Base-by-base conservation (phyloP, 1,284 basidiomycete species). In the Malassezia yamatoensis region DNA sequence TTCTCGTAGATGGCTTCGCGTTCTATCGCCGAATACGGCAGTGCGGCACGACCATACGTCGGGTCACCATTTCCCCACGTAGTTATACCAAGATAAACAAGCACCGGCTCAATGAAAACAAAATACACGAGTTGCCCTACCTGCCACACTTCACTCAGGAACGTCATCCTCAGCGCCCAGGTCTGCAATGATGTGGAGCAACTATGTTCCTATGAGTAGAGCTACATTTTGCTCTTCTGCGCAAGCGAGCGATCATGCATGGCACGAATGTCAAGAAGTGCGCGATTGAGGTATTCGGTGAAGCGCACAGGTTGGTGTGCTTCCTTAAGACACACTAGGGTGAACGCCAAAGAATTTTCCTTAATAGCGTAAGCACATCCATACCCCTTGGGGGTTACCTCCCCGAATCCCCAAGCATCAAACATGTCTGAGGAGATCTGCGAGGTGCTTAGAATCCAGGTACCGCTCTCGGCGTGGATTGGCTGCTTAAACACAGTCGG, bases 381-480 rank as follows among this genome's bases (percentile, higher is more conserved):
- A 71, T 89, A 98, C 13, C 93, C 94, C 66, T 96, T 88, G 7
- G 85, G 81, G n/a, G 55, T 56, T n/a, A 82, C 88, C 81, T 96
- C 89, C 11, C 91, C 91, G 74, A 93, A 96, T 33, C 93, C 93
- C 91, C 93, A 96, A 36, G 90, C 90, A 65, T 91, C 87, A 47
- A 98, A 80, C 75, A 82, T 89, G 58, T 82, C 81, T 50, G 83
- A 85, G 51, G 85, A 86, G 61, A 98, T 79, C 76, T 96, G 87
- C 64, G 84, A 87, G 5, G 93, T 98, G 44, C 85, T 88, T 63
- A 98, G 78, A 76, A 90, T 86, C 94, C 93, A 98, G 74, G 90
- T 87, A 51, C 76, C 83, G 39, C 84, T 86, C 74, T 80, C 80
- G 11, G 78, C 75, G 69, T 82, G 94, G 15, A 85, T 83, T 48